Conservation (phyloP, 2,329 filamentous ascomycete genomes). For the Bipolaris bicolor region DNA sequence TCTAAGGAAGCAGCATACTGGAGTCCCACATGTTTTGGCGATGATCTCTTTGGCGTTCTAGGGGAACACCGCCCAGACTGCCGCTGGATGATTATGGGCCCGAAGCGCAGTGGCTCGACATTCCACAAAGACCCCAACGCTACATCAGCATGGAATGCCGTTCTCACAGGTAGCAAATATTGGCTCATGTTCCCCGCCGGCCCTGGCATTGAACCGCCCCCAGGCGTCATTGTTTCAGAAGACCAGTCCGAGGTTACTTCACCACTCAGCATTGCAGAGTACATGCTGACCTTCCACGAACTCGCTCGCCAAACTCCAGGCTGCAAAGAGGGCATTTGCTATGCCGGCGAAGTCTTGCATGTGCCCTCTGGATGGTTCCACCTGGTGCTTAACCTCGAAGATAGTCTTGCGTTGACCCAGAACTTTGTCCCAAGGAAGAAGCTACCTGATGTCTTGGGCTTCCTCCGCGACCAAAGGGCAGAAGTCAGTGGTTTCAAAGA, state of each 20-base stretch:
- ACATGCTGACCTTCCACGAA: conserved; percentile 86
- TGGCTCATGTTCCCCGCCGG: conserved; percentile 97
- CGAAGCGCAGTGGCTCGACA: conserved; percentile 84
- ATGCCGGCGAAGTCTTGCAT: conserved; percentile 83
- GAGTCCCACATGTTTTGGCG: conserved; percentile 82
- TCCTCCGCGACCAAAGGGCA: conserved; percentile 79
- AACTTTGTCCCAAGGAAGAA: conserved; percentile 87
- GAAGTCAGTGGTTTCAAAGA: conserved; percentile 86
- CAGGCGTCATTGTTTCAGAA: conserved; percentile 86
- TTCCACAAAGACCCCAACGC: conserved; percentile 86
- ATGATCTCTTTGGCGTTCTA: conserved; percentile 82
- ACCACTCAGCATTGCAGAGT: conserved; percentile 95
- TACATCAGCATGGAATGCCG: conserved; percentile 91
- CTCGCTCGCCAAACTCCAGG: conserved; percentile 77
- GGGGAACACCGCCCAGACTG: conserved; percentile 81
- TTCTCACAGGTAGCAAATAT: conserved; percentile 88
- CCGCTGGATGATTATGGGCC: conserved; percentile 91
- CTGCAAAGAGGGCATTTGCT: conserved; percentile 85
- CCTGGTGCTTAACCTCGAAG: conserved; percentile 86
- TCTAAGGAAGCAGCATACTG: conserved; percentile 68
- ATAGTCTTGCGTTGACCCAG: conserved; percentile 87
- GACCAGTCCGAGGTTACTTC: conserved; percentile 94
- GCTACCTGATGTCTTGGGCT: conserved; percentile 75
- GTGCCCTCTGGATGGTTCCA: conserved; percentile 98
- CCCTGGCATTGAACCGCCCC: conserved; percentile 67